Base-by-base conservation (phyloP, 2,329 filamentous ascomycete species). In the Lasiodiplodia citricola region DNA sequence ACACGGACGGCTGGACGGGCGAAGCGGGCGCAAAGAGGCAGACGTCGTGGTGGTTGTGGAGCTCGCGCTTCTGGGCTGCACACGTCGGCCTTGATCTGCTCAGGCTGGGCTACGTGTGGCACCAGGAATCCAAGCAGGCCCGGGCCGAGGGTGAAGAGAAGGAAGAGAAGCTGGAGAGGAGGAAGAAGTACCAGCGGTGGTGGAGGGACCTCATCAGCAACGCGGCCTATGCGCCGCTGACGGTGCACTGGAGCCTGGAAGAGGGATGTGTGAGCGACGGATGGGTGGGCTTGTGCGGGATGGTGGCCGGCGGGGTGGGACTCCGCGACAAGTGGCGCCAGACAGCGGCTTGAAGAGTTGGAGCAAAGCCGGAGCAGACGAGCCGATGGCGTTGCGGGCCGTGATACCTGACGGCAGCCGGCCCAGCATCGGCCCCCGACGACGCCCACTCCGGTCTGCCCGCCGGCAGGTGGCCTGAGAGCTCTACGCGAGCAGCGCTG, bases 231-330 rank as follows among this genome's bases (percentile, higher is more conserved):
- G 88, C 92, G 68, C 93, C 94, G 38, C 83, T 97, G 77, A 95
- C 92, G 70, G 76, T 95, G 68, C 93, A 97, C 82, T 97, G 92
- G 91, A 91, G 92, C 74, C 79, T 90, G 51, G 88, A 92, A 70
- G 83, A 87, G 68, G 92, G 92, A 0, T 77, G 89, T 11, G 79
- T 92, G 67, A 85, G 85, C 44, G 87, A 90, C 70, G 82, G 84
- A 70, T 80, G 85, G 75, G 82, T 90, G 31, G 90, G 88, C 0
- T 74, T 87, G 28, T 81, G 88, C 65, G 90, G 90, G 7, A 84
- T 80, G 68, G 77, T 90, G 23, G 79, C 81, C 31, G 80, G 80
- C 6, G 74, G 81, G 13, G 80, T 83, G 56, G 74, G 77, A 68
- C 73, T 87, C 60, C 75, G 79, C 56, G 82, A 86, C 70, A 77